phyloP scores from a whole-genome alignment of 1,284 basidiomycete species.

The Ganoderma lucidum region DNA sequence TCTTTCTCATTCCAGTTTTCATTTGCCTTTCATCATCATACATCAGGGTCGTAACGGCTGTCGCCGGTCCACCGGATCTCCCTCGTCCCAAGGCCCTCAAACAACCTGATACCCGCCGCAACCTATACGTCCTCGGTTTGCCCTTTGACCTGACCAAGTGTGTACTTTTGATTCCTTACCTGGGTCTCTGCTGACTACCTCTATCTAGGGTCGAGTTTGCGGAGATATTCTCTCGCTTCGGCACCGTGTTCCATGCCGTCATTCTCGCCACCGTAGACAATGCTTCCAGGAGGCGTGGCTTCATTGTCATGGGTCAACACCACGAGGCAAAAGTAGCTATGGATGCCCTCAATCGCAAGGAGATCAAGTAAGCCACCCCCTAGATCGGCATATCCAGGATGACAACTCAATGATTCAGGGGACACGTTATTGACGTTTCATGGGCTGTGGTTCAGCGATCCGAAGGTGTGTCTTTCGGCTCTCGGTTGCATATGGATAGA shows the following conservation, averaged over 20 bases:
- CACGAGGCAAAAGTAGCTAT: constrained; percentile 74
- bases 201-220: constrained; percentile 63
- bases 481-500: neutral
- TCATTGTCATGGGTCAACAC: constrained; percentile 78
- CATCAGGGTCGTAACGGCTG: constrained; percentile 46
- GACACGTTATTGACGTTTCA: constrained; percentile 76
- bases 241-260: constrained; percentile 74
- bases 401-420: constrained; percentile 48
- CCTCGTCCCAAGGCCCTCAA: constrained; percentile 37
- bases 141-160: constrained; percentile 82
- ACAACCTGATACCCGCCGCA: constrained; percentile 66
- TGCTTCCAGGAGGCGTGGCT: constrained; percentile 79
- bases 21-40: neutral
- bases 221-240: constrained; percentile 66
- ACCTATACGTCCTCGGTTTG: constrained; percentile 81
- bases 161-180: constrained; percentile 28
- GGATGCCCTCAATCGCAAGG: constrained; percentile 67
- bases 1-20: neutral
- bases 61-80: constrained; percentile 27
- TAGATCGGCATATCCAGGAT: neutral
- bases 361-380: constrained; percentile 60
- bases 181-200: neutral
- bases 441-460: constrained; percentile 87
- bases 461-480: constrained; percentile 55
- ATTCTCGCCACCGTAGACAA: constrained; percentile 83